These are phyloP conservation scores for Rugonectria rugulosa DNA, from an alignment of 2,329 filamentous ascomycete species.

Conservation along the genomic window DNA sequence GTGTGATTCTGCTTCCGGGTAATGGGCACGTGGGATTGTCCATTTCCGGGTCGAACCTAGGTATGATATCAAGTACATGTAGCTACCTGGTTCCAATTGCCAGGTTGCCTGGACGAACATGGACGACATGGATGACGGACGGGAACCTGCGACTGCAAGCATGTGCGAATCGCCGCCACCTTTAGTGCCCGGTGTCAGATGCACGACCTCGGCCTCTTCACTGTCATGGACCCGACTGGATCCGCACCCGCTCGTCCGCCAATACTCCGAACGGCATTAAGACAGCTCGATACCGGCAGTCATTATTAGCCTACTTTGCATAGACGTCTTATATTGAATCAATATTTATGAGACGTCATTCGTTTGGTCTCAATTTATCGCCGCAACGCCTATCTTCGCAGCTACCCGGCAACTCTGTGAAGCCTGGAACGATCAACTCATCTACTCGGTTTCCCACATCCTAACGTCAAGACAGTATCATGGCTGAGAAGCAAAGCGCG, in stretches of 20 bases:
- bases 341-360: no score
- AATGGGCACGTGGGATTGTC: constrained; percentile 4
- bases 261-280: background rate
- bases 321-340: no score
- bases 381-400: no score
- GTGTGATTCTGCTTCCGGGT: background rate
- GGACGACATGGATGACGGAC: constrained; percentile 6
- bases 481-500: constrained; percentile 19
- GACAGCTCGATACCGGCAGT: no score
- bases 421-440: no score
- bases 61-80: background rate
- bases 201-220: constrained; percentile 25
- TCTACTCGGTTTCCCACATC: constrained; percentile 3
- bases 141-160: constrained; percentile 2
- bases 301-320: no score
- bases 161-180: constrained; percentile 13
- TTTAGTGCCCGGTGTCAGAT: constrained; percentile 1
- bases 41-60: constrained; percentile 1
- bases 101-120: no score
- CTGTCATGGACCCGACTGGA: constrained; percentile 25
- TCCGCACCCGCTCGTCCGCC: constrained; percentile 38
- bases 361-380: no score
- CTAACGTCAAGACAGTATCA: background rate
- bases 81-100: no score
- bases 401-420: no score